Percentiles rank a stretch among this genome's conserved stretches.
Evolutionary conservation across 192 early-diverging fungal species (phyloP).

Genomic region (Dimargaris cristalligena): DNA sequence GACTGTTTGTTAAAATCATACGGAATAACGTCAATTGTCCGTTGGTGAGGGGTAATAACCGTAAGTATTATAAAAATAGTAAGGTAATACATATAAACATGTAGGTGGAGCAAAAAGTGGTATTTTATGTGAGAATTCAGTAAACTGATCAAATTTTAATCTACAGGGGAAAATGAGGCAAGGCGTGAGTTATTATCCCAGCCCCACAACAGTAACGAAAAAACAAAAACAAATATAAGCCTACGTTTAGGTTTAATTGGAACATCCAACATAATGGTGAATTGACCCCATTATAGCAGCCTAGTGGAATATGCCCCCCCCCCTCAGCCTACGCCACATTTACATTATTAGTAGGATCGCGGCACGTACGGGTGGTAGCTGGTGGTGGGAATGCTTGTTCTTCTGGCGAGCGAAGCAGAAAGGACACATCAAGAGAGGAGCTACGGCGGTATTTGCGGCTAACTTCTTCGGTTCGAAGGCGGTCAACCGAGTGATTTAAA

Average conservation of each 20-base stretch:
- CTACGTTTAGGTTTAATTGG: background rate
- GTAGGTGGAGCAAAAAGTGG: background rate
- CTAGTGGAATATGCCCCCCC: background rate
- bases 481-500: background rate
- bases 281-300: background rate
- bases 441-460: constrained; percentile 7
- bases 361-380: background rate
- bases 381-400: background rate
- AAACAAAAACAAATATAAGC: background rate
- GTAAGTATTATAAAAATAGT: background rate
- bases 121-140: background rate
- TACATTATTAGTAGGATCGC: background rate
- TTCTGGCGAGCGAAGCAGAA: background rate
- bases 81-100: background rate
- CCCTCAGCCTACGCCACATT: background rate
- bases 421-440: constrained; percentile 8
- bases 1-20: background rate
- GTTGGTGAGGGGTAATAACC: no score
- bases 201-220: background rate
- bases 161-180: background rate
- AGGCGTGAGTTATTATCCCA: background rate
- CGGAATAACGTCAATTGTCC: background rate
- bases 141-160: background rate
- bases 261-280: background rate
- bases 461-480: background rate